Evolutionary conservation across 139 green algal genomes (phyloP), one percentile per base, ranked within the genome.

Genomic region (Tetratostichococcus sp.): DNA sequence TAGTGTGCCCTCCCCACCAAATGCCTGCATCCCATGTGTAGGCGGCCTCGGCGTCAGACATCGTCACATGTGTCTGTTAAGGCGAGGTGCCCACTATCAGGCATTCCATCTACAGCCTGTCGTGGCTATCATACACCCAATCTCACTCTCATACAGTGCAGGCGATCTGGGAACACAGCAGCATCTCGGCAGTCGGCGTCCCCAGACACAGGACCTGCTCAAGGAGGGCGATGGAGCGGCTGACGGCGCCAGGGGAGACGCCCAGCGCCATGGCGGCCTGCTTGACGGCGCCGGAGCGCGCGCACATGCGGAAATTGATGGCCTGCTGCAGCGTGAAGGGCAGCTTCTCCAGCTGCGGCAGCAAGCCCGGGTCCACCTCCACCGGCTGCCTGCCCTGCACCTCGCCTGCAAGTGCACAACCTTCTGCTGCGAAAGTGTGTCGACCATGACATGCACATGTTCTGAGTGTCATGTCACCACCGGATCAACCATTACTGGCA

Each of bases 281-380:
- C 11, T 25, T 68, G 59, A 39, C 14, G 35, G 65, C 75, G 31
- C 68, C 68, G 19, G 67, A 72, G 58, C 73, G 72, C 0, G 78
- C 78, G 35, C 75, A 35, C 21, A 69, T 70, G 35, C 67, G 39
- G 67, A 82, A 76, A 26, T 58, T 73, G 2, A 59, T 73, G 67
- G 78, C 33, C 69, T 82, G 78, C 22, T 28, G n/a, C 30, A 82
- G 78, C 19, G 73, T 76, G 78, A 82, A 82, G 59, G 78, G 72
- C 39, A 78, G 43, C 50, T 65, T 70, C 28, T 75, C 77, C 35
- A 62, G 50, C 50, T 62, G 50, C 50, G 50, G 50, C 19, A 62
- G 50, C 14, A 62, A n/a, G 17, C 25, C 65, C 26, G 65, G 65
- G 14, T 19, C 65, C 30, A 71, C 67, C 16, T 30, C 67, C 16